Base-by-base conservation (phyloP, 768 basidiomycete species). In the Lactarius akahatsu region DNA sequence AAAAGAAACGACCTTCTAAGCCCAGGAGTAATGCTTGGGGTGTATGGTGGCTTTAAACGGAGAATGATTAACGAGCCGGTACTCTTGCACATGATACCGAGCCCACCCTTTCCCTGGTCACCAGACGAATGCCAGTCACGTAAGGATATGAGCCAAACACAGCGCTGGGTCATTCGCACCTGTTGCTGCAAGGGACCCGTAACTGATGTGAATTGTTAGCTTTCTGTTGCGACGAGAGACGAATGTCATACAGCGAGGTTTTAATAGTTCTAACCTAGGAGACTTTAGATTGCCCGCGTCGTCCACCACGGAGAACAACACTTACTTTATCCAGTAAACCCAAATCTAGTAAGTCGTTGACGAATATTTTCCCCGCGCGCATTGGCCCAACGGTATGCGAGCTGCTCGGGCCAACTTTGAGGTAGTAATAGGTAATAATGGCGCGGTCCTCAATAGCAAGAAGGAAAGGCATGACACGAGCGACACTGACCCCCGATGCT, bases 121-220 rank as follows among this genome's bases (percentile, higher is more conserved):
- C 55, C 52, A 63, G 18, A 38, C 59, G 60, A 23, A 40, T 61
- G 59, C 30, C 47, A 71, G 69, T 60, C 36, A 52, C 62, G 20
- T 18, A 36, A 13, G 23, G 30, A 50, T 58, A 45, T 30, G 61
- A 63, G 20, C 36, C 61, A 6, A 38, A 59, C 18, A 55, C 13
- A 20, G 11, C 43, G 10, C 30, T 26, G 30, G 59, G 20, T 38
- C 20, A 58, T 50, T 70, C 79, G 63, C 64, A 87, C 89, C 94
- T 72, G 96, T 98, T 8, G 96, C 96, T 3, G 96, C 95, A 38
- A 98, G 81, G 9, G 91, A 94, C 34, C 96, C 96, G 76, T 96
- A 96, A 59, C 91, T 93, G 30, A 45, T 30, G 57, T 50, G 18
- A 50, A 7, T 59, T 57, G 59, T 62, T 66, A 65, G 57, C 30